These are phyloP conservation scores for Chalara sp. DNA, from an alignment of 2,329 filamentous ascomycete genomes.

Conservation along the genomic window DNA sequence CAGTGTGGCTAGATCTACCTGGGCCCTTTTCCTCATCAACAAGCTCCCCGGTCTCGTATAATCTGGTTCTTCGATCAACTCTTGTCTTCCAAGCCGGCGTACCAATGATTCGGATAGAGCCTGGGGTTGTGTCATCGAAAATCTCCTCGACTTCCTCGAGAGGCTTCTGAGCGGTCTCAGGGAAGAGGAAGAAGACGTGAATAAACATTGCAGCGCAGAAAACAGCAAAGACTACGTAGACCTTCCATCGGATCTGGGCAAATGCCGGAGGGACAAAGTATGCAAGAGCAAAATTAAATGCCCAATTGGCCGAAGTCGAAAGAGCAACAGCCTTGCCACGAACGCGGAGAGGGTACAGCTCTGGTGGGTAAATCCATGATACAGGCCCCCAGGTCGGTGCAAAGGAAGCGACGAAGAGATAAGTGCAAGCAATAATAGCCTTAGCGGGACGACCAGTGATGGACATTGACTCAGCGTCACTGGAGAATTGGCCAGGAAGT, in stretches of 20 bases:
- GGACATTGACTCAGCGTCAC: slow-evolving; percentile 37
- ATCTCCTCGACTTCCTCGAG: slow-evolving; percentile 46
- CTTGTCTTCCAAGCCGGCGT: slow-evolving; percentile 24
- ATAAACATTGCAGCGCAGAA: slow-evolving; percentile 44
- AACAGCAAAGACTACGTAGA: slow-evolving; percentile 45
- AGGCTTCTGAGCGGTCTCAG: slow-evolving; percentile 48
- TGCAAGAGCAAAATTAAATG: slow-evolving; percentile 42
- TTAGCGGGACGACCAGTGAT: slow-evolving; percentile 44
- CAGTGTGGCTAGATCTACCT: too few relatives aligned
- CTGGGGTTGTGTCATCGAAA: slow-evolving; percentile 32
- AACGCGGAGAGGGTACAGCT: slow-evolving; percentile 41
- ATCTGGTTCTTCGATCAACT: slow-evolving; percentile 16
- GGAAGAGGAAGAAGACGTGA: slow-evolving; percentile 48
- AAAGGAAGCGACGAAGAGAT: slow-evolving; percentile 52
- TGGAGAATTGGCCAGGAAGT: slow-evolving; percentile 28
- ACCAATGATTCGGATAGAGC: slow-evolving; percentile 20
- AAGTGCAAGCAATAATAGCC: slow-evolving; percentile 58
- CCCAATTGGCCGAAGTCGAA: slow-evolving; percentile 44
- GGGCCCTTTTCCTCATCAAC: slow-evolving; percentile 20
- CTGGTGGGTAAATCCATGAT: slow-evolving; percentile 43
- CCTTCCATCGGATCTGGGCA: slow-evolving; percentile 41
- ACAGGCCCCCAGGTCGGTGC: slow-evolving; percentile 45
- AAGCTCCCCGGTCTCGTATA: slow-evolving; percentile 21
- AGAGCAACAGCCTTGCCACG: slow-evolving; percentile 48
- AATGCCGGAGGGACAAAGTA: slow-evolving; percentile 41